Evolutionary conservation across 2,329 filamentous ascomycete species (phyloP), one percentile per base, ranked within the genome.

Genomic region (Clarireedia monteithiana): DNA sequence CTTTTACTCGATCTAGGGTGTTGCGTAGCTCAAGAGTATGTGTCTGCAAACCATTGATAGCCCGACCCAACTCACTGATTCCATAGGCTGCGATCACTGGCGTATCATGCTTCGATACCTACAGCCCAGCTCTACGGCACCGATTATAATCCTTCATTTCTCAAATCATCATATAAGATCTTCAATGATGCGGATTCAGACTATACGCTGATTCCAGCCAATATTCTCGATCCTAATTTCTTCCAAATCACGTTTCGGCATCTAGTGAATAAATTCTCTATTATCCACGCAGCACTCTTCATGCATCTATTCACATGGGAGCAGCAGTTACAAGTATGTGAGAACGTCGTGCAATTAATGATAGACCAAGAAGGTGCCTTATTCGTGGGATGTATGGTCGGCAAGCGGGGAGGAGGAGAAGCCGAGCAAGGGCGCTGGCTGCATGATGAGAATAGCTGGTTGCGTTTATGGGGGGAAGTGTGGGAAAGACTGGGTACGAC

Each of bases 1-100:
- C 50, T 38, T 3, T 59, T 73, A 6, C 66, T 74, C 15, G 73
- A 74, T 57, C 59, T 74, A 1, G 72, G 71, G 14, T 72, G 71
- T 48, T 72, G 70, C 57, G 66, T 74, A 26, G 72, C 68, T 0
- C 70, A 72, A 57, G 71, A 74, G 53, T 56, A 56, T 10, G 47
- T 45, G 15, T 6, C 5, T 4, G 10, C 34, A 4, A 9, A 23
- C 10, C 14, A n/a, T 7, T 40, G 30, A 34, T 34, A 12, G 5
- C 30, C 12, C 9, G 14, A 15, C 15, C 7, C 4, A 27, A 14
- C 27, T 15, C 20, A 24, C 46, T 42, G 36, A 55, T 14, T 14
- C 15, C 30, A 6, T 10, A 51, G 48, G 50, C 64, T 74, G 1
- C 71, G 73, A 26, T 68, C 70, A 12, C 63, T 74, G 15, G 61